These are phyloP conservation scores for Fraxinus albicans DNA, from an alignment of 305 asterid genomes.

Conservation along the genomic window DNA sequence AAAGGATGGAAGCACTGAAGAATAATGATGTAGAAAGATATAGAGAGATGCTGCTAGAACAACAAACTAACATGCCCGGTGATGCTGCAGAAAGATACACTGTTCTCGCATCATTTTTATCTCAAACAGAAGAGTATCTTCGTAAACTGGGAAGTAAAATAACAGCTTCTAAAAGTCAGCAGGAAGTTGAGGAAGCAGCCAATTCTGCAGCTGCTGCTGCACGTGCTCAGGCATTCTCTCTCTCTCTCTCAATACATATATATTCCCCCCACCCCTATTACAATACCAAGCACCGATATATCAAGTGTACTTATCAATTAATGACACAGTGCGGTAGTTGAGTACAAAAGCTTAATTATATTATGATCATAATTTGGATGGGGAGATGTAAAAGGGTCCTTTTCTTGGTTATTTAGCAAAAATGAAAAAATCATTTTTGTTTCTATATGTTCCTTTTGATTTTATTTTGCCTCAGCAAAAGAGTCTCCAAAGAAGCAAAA, in stretches of 20 bases:
- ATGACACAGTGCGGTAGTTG: not conserved
- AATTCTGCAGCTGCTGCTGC: conserved; percentile 86
- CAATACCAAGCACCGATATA: not conserved
- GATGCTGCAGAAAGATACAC: conserved; percentile 99
- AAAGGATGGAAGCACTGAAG: conserved; percentile 99
- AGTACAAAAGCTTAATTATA: not conserved
- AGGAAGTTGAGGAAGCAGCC: conserved; percentile 98
- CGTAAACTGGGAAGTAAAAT: conserved; percentile 88
- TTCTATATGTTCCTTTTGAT: not conserved
- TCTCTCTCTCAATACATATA: not conserved
- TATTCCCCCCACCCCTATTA: not conserved
- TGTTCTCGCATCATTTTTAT: conserved; percentile 85
- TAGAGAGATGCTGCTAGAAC: conserved; percentile 98
- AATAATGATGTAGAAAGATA: conserved; percentile 98
- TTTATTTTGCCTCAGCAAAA: not conserved
- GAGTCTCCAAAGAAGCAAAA: not conserved
- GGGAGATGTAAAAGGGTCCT: not conserved
- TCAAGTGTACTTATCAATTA: not conserved
- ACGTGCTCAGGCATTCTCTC: conserved; percentile 69
- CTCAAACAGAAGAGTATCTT: conserved; percentile 97
- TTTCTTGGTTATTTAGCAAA: not conserved
- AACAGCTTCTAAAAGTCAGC: conserved; percentile 92
- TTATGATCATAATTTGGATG: not conserved
- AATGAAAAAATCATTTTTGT: not conserved
- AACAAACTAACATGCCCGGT: conserved; percentile 75